A percentile compares a stretch with the other conserved stretches of the same genome.
These are phyloP conservation scores for Candida sonorensis DNA, from an alignment of 805 yeast species.

Conservation along the genomic window DNA sequence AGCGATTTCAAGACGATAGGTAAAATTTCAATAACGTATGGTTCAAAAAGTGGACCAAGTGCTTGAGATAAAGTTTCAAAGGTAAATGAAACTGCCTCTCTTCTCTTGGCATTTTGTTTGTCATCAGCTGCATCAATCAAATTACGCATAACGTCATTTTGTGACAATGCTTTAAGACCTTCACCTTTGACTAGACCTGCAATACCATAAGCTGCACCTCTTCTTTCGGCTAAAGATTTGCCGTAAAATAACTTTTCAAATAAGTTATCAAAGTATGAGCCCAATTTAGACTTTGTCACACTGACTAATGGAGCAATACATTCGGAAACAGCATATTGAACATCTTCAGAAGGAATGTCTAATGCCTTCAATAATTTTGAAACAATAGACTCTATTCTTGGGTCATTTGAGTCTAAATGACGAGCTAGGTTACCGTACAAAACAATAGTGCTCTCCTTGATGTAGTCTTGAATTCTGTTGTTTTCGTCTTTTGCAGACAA, in stretches of 20 bases:
- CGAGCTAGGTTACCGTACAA: conserved; percentile 88
- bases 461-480: conserved; percentile 45
- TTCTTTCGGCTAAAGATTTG: conserved; percentile 44
- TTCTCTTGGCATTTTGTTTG: conserved; percentile 59
- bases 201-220: conserved; percentile 95
- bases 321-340: conserved; percentile 80
- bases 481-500: conserved; percentile 45
- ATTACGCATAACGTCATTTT: conserved; percentile 68
- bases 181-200: conserved; percentile 90
- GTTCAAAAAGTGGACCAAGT: conserved; percentile 79
- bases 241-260: conserved; percentile 55
- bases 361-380: conserved; percentile 67
- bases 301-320: conserved; percentile 80
- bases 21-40: conserved; percentile 83
- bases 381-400: conserved; percentile 58
- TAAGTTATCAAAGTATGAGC: conserved; percentile 48
- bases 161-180: conserved; percentile 73
- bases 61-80: conserved; percentile 78
- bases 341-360: conserved; percentile 83
- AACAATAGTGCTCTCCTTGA: conserved; percentile 76
- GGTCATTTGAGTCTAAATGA: conserved; percentile 64
- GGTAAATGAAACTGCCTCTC: conserved; percentile 86
- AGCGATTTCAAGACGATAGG: conserved; percentile 74
- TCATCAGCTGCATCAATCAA: conserved; percentile 84
- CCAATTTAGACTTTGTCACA: conserved; percentile 43